Evolutionary conservation across 805 yeast genomes (phyloP).

Genomic region (Candida ortonii): DNA sequence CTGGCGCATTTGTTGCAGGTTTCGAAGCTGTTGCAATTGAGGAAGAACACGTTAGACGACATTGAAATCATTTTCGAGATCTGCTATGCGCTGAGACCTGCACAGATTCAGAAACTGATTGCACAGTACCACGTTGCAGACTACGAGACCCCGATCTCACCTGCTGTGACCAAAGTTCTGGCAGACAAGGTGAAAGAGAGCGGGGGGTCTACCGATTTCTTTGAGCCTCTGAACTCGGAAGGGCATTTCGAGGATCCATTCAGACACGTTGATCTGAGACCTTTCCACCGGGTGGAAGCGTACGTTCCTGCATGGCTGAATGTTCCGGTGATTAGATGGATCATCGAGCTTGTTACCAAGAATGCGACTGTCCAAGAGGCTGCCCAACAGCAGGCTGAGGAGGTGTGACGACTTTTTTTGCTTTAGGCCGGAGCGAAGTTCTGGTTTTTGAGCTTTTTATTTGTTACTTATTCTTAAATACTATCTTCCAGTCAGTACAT

Average conservation of each 20-base stretch:
- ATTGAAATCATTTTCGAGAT: slow-evolving; percentile 90
- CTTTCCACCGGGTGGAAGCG: slow-evolving; percentile 78
- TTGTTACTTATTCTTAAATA: too few species aligned
- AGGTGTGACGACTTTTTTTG: too few species aligned
- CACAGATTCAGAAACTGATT: slow-evolving; percentile 91
- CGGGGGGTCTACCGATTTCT: slow-evolving; percentile 59
- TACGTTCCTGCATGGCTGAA: slow-evolving; percentile 94
- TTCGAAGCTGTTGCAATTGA: slow-evolving; percentile 86
- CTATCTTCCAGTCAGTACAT: too few species aligned
- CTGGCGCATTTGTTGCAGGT: slow-evolving; percentile 88
- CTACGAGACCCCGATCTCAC: slow-evolving; percentile 88
- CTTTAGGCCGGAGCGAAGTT: neutral
- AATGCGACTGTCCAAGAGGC: slow-evolving; percentile 70
- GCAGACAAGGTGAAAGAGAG: slow-evolving; percentile 72
- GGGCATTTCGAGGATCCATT: slow-evolving; percentile 84
- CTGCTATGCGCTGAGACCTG: slow-evolving; percentile 89
- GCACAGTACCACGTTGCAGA: slow-evolving; percentile 89
- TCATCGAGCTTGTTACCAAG: slow-evolving; percentile 83
- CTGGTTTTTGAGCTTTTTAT: slow-evolving; percentile 1
- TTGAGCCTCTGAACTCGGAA: slow-evolving; percentile 64
- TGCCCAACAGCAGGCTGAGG: slow-evolving; percentile 14
- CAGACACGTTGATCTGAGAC: slow-evolving; percentile 68
- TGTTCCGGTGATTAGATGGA: slow-evolving; percentile 82
- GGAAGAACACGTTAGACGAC: slow-evolving; percentile 86
- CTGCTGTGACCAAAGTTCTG: slow-evolving; percentile 73